Evolutionary conservation across 106 monocot species (phyloP).

Genomic region (Alisma plantagoaquatica): DNA sequence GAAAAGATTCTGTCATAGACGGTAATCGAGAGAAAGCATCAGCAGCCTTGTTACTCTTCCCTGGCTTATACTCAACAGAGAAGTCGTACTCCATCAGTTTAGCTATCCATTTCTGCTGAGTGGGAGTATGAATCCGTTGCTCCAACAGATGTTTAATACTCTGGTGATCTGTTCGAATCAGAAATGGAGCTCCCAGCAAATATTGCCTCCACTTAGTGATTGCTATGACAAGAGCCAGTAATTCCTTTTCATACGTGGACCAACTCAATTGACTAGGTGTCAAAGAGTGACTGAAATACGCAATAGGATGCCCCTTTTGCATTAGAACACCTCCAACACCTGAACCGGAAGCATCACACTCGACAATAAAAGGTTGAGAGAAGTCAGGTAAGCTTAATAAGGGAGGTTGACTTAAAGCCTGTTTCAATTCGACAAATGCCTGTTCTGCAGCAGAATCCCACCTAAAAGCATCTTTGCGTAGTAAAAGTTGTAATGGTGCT

Average conservation of each 20-base stretch:
- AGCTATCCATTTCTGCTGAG: not conserved
- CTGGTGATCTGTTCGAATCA: not conserved
- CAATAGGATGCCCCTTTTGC: not conserved
- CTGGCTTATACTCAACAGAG: not conserved
- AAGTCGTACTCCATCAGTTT: not conserved
- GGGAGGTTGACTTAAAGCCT: not conserved
- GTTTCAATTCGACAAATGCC: not conserved
- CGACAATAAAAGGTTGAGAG: constrained; percentile 1
- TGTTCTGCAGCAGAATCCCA: not conserved
- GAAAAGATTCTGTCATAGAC: not conserved
- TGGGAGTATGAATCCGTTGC: not conserved
- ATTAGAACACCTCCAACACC: not conserved
- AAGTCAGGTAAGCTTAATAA: not conserved
- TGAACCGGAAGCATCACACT: constrained; percentile 1
- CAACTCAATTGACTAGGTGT: not conserved
- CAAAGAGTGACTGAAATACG: not conserved
- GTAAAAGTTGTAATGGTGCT: not conserved
- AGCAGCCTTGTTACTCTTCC: not conserved
- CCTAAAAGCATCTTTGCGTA: not conserved
- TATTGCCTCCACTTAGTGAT: not conserved
- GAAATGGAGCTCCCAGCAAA: not conserved
- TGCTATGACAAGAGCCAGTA: not conserved
- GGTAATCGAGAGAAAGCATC: not conserved
- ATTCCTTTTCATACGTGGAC: constrained; percentile 3
- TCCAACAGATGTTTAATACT: not conserved